Evolutionary conservation across 176 grass and related monocot species (phyloP), one percentile per base, ranked within the genome.

Genomic region (Triticum urartu): DNA sequence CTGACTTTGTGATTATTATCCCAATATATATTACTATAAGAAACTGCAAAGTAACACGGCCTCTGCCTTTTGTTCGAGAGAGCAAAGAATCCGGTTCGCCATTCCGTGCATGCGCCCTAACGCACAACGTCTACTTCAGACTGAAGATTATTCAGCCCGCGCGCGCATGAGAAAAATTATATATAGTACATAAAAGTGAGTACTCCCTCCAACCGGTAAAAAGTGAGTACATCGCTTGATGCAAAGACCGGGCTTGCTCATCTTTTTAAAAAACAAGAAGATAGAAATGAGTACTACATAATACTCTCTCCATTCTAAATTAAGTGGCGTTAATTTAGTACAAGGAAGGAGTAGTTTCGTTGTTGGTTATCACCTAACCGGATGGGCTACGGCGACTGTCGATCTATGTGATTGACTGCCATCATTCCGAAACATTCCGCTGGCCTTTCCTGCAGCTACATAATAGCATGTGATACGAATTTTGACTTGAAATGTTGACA

Each of bases 361-460:
- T 17, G 82, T 67, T 34, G 35, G 88, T 28, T 81, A 11, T 64
- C 61, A 69, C 78, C 83, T n/a, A 81, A 81, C 3, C 24, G 5
- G 62, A 9, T n/a, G 38, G 36, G 36, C n/a, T 24, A 59, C 22
- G 87, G 43, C 43, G 43, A 12, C 43, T 47, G 43, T 40, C 5
- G 33, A 75, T 47, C 75, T 77, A 17, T 22, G 72, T 52, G 15
- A 83, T 64, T 58, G 84, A 83, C 79, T 6, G 24, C 50, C 47
- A 20, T 28, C 26, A 75, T 28, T 50, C 61, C 7, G 9, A 22
- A 59, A 77, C 13, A 33, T 64, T 38, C 48, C 11, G 0, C 34
- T 40, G 64, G 15, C 6, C 15, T 15, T 7, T 67, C 33, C 26
- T 33, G 14, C 21, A 5, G 9, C 12, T 13, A 48, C 14, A 48